Conservation (phyloP, 2,329 filamentous ascomycete genomes). For the Diaporthe longicolla region DNA sequence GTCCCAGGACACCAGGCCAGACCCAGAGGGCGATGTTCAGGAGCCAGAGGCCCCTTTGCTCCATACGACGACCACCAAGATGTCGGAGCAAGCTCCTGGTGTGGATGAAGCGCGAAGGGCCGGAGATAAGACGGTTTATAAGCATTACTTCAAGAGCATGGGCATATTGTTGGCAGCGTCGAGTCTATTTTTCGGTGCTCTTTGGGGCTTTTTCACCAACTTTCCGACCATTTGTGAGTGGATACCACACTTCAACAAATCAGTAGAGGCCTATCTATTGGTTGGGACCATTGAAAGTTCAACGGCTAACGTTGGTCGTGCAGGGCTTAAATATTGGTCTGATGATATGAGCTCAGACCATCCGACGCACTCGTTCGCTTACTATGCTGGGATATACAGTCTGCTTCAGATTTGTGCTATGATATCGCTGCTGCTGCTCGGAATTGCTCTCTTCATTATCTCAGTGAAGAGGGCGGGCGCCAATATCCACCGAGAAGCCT, state of each 20-base stretch:
- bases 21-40: neutral
- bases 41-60: slow-evolving; percentile 14
- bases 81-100: too few species aligned
- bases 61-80: slow-evolving; percentile 34
- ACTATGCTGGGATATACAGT: slow-evolving; percentile 47
- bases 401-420: slow-evolving; percentile 44
- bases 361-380: slow-evolving; percentile 43
- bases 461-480: slow-evolving; percentile 51
- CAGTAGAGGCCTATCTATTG: too few species aligned
- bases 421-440: slow-evolving; percentile 43
- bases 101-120: neutral
- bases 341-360: slow-evolving; percentile 39
- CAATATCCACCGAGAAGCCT: slow-evolving; percentile 51
- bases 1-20: neutral
- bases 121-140: slow-evolving; percentile 50
- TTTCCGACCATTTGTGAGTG: slow-evolving; percentile 53
- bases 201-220: slow-evolving; percentile 48
- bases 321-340: slow-evolving; percentile 52
- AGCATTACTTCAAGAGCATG: slow-evolving; percentile 53
- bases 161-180: slow-evolving; percentile 23
- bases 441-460: slow-evolving; percentile 44
- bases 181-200: slow-evolving; percentile 46
- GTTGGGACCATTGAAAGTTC: neutral
- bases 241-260: too few species aligned
- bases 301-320: neutral